These are phyloP conservation scores for Phylloporus sp. DNA, from an alignment of 768 basidiomycete species.

Conservation along the genomic window DNA sequence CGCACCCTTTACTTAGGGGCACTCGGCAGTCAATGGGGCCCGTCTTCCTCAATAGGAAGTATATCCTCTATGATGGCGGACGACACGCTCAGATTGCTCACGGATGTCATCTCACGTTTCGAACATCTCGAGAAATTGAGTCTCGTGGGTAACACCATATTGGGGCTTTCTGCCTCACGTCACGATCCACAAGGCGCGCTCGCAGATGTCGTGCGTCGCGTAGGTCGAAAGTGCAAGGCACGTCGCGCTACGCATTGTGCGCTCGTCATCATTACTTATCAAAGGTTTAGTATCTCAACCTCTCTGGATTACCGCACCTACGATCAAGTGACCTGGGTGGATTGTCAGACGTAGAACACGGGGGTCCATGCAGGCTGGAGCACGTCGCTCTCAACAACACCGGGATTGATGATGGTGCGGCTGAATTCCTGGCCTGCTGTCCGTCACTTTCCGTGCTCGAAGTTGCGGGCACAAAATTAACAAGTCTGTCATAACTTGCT, in stretches of 20 bases:
- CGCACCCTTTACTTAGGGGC: conserved; percentile 55
- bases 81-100: conserved; percentile 40
- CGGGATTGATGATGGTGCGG: conserved; percentile 54
- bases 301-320: conserved; percentile 50
- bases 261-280: background rate
- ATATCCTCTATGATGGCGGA: conserved; percentile 54
- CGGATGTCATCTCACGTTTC: conserved; percentile 36
- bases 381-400: conserved; percentile 58
- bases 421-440: conserved; percentile 52
- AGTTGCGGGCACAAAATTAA: conserved; percentile 56
- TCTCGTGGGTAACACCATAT: conserved; percentile 60
- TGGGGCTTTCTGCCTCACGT: conserved; percentile 38
- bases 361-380: conserved; percentile 37
- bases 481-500: conserved; percentile 39
- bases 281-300: conserved; percentile 47
- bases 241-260: conserved; percentile 2
- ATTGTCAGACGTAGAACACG: conserved; percentile 16
- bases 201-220: conserved; percentile 42
- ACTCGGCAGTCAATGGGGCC: conserved; percentile 47
- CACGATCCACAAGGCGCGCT: conserved; percentile 34
- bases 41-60: conserved; percentile 42
- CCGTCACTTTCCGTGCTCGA: conserved; percentile 43
- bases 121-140: conserved; percentile 47
- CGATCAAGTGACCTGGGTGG: conserved; percentile 50
- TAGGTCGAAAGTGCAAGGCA: conserved; percentile 61